Percentiles rank a stretch among this genome's conserved stretches.
Conservation (phyloP, 2,329 filamentous ascomycete genomes). For the Mycogone perniciosa region DNA sequence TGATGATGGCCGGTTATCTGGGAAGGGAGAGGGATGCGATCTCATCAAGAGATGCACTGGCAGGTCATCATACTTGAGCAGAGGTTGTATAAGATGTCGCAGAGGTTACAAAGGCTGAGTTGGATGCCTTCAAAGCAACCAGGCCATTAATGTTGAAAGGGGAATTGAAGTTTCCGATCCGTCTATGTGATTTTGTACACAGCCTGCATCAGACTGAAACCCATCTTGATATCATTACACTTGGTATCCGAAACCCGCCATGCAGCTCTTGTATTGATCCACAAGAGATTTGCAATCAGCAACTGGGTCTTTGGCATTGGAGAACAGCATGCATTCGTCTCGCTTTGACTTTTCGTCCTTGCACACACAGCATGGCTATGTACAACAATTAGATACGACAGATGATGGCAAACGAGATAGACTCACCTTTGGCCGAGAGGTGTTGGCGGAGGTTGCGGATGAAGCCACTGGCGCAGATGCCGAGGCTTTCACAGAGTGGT, state of each 20-base stretch:
- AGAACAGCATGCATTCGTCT: constrained; percentile 99
- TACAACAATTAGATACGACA: neutral
- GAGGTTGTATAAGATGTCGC: no score
- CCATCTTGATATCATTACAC: constrained; percentile 32
- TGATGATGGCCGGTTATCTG: constrained; percentile 25
- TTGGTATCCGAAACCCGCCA: constrained; percentile 89
- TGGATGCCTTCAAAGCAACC: neutral
- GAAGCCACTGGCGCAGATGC: constrained; percentile 21
- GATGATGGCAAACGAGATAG: neutral
- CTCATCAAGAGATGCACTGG: neutral
- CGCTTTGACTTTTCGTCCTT: constrained; percentile 87
- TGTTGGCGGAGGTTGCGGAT: constrained; percentile 25
- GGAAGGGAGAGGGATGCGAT: constrained; percentile 22
- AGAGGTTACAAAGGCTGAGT: no score
- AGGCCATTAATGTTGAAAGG: neutral
- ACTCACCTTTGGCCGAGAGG: constrained; percentile 39
- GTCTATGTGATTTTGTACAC: constrained; percentile 21
- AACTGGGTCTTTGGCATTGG: constrained; percentile 72
- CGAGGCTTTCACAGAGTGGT: constrained; percentile 16
- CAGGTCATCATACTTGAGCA: neutral
- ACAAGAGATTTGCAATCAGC: constrained; percentile 78
- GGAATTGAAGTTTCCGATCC: constrained; percentile 12
- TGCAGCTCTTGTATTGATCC: constrained; percentile 81
- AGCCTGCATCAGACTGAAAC: neutral
- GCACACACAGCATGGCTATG: constrained; percentile 93